Conservation (phyloP, 257 asterid genomes). For the Plectranthus barbatus region DNA sequence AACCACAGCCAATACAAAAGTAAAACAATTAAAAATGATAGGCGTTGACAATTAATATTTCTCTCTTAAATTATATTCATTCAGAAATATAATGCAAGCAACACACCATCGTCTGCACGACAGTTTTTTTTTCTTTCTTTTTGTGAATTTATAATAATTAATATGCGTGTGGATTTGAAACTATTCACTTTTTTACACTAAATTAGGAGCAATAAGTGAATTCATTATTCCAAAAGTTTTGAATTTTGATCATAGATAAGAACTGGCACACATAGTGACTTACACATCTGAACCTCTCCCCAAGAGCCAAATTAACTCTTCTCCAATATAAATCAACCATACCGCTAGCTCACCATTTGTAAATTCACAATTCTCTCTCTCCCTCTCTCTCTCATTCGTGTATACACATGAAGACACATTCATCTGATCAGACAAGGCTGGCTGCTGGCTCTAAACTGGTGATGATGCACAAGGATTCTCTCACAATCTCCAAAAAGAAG, state of each 20-base stretch:
- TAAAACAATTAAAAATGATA: not conserved
- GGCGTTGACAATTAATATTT: constrained; percentile 8
- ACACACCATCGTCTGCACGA: constrained; percentile 5
- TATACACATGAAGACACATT: constrained; percentile 22
- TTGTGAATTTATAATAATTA: not conserved
- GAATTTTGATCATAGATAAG: not conserved
- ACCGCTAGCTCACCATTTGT: too few species aligned
- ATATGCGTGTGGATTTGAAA: not conserved
- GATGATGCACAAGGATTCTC: constrained; percentile 36
- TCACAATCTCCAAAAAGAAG: constrained; percentile 31
- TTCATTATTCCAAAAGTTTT: not conserved
- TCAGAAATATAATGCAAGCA: constrained; percentile 16
- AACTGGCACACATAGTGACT: not conserved
- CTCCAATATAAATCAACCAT: constrained; percentile 1
- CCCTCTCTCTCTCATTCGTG: not conserved
- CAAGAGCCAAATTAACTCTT: constrained; percentile 31
- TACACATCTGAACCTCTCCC: constrained; percentile 18
- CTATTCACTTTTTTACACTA: not conserved
- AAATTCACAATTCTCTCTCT: not conserved
- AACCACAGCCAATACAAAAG: not conserved
- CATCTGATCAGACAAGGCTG: not conserved
- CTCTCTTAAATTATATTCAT: not conserved
- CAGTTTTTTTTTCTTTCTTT: not conserved
- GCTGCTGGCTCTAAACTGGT: constrained; percentile 15
- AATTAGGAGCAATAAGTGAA: not conserved